A percentile compares a stretch with the other conserved stretches of the same genome.
Conservation (phyloP, 352 stramenopile species). For the Phytopythium delawarense region DNA sequence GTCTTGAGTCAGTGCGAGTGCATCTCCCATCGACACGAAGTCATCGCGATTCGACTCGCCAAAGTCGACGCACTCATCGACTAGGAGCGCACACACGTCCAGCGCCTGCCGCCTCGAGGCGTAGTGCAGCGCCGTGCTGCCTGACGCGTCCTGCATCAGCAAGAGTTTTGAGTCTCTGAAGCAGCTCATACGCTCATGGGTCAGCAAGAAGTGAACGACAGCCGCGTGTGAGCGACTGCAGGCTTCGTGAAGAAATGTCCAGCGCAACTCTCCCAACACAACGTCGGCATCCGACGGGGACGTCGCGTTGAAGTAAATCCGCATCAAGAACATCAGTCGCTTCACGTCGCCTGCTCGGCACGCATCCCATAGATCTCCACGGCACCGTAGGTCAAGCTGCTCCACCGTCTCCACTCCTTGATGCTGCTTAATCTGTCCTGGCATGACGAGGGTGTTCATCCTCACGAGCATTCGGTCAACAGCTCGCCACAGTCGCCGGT, state of each 20-base stretch:
- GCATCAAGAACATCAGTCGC: slow-evolving; percentile 29
- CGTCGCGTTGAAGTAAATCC: slow-evolving; percentile 14
- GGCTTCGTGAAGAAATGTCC: slow-evolving; percentile 58
- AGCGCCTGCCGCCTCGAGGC: slow-evolving; percentile 36
- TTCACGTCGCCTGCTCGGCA: slow-evolving; percentile 33
- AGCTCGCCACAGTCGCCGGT: slow-evolving; percentile 31
- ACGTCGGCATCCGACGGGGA: background rate
- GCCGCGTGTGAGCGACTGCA: slow-evolving; percentile 24
- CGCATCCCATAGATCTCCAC: slow-evolving; percentile 51
- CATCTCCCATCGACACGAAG: slow-evolving; percentile 10
- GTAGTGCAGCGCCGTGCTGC: slow-evolving; percentile 46
- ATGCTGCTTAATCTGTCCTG: slow-evolving; percentile 1
- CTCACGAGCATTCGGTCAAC: slow-evolving; percentile 30
- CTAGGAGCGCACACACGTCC: slow-evolving; percentile 36
- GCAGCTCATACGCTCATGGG: background rate
- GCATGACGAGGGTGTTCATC: background rate
- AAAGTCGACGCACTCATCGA: slow-evolving; percentile 13
- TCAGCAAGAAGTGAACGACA: slow-evolving; percentile 23
- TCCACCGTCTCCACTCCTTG: slow-evolving; percentile 9
- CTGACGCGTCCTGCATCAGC: slow-evolving; percentile 25
- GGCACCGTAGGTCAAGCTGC: slow-evolving; percentile 28
- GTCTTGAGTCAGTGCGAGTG: slow-evolving; percentile 32
- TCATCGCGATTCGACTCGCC: background rate
- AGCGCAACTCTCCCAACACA: slow-evolving; percentile 21
- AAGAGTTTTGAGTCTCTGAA: slow-evolving; percentile 14